Conservation (phyloP, 1,139 yeast genomes). For the Suhomyces anneliseae region DNA sequence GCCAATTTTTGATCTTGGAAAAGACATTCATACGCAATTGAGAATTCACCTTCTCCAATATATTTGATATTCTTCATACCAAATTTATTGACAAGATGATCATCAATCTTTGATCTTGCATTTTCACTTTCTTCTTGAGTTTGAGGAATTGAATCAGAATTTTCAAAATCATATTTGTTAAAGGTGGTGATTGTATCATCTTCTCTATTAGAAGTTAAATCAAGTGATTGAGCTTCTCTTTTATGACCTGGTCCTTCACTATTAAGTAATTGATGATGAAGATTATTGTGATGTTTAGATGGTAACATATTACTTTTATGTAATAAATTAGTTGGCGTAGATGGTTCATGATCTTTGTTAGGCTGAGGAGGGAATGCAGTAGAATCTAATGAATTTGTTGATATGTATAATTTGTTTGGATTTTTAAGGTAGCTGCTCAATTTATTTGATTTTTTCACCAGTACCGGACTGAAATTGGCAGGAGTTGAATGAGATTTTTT, state of each 20-base stretch:
- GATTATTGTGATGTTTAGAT: conserved; percentile 10
- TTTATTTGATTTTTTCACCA: conserved; percentile 13
- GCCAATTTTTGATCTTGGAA: conserved; percentile 72
- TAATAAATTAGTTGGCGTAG: conserved; percentile 29
- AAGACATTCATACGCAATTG: conserved; percentile 78
- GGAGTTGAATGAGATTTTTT: conserved; percentile 35
- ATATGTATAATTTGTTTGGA: conserved; percentile 10
- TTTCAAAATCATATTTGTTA: conserved; percentile 3
- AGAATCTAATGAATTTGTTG: conserved; percentile 8
- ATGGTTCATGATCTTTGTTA: conserved; percentile 23
- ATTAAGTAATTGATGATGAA: conserved; percentile 17
- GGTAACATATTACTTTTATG: conserved; percentile 12
- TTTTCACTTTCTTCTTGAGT: conserved; percentile 7
- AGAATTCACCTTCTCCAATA: conserved; percentile 86
- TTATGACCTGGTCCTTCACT: background rate
- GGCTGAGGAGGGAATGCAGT: conserved; percentile 2
- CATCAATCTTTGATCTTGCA: conserved; percentile 39
- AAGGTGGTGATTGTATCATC: conserved; percentile 11
- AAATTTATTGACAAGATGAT: conserved; percentile 66
- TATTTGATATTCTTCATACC: conserved; percentile 61
- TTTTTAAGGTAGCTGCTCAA: conserved; percentile 10
- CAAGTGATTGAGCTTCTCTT: background rate
- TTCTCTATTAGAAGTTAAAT: conserved; percentile 4
- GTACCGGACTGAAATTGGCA: conserved; percentile 33
- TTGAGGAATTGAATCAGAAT: conserved; percentile 4